Percentiles rank a stretch among this genome's conserved stretches.
Evolutionary conservation across 768 basidiomycete species (phyloP).

Genomic region (Suillus paluster): DNA sequence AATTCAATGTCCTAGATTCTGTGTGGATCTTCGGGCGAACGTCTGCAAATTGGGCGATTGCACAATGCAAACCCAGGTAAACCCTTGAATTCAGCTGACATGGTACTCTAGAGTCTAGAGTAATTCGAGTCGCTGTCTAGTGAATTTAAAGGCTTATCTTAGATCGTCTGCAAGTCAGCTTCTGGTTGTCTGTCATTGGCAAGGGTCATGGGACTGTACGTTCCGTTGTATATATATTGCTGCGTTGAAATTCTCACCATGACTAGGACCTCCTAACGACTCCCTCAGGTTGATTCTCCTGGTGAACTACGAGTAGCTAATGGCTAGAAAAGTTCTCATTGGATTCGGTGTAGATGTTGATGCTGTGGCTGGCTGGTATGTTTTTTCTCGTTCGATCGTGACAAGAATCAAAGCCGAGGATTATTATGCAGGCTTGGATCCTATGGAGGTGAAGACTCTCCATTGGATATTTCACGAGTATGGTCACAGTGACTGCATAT

Average conservation of each 20-base stretch:
- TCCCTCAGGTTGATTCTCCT: not conserved
- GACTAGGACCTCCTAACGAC: not conserved
- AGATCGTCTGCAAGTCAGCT: not conserved
- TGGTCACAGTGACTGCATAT: not conserved
- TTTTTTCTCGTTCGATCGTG: not conserved
- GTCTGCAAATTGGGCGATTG: not conserved
- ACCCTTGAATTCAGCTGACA: not conserved
- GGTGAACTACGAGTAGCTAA: slow-evolving; percentile 20
- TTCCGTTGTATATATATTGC: slow-evolving; percentile 1
- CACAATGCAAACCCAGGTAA: not conserved
- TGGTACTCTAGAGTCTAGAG: not conserved
- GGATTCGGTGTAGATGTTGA: slow-evolving; percentile 78
- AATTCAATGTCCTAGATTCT: not conserved
- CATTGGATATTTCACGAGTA: slow-evolving; percentile 68
- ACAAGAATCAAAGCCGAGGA: not conserved
- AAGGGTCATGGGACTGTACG: not conserved
- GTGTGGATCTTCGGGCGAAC: not conserved
- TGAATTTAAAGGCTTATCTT: not conserved
- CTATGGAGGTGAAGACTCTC: slow-evolving; percentile 76
- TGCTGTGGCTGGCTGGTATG: slow-evolving; percentile 74
- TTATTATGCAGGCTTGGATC: slow-evolving; percentile 58
- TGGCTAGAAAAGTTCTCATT: slow-evolving; percentile 61
- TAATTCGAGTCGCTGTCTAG: not conserved
- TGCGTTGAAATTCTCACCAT: not conserved
- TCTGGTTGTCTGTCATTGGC: not conserved